Conservation (phyloP, 257 asterid species). For the Linderniella brevidens region DNA sequence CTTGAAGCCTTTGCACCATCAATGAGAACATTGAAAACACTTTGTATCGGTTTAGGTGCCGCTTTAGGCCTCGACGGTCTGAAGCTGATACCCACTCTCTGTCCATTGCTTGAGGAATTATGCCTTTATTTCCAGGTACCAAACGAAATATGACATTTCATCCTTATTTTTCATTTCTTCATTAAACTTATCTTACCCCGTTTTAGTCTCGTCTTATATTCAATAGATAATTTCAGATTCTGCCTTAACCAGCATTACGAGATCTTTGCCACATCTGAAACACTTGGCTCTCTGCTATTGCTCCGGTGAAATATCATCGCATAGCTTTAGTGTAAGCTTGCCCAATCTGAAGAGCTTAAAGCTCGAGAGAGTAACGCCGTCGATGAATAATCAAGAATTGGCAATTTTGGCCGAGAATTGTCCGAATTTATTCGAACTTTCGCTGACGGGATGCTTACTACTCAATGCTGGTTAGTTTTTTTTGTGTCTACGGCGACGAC, state of each 20-base stretch:
- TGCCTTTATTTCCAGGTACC: constrained; percentile 73
- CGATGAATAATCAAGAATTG: constrained; percentile 69
- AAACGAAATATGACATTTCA: constrained; percentile 1
- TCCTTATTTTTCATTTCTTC: too few relatives aligned
- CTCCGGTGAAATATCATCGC: constrained; percentile 59
- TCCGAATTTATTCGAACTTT: constrained; percentile 40
- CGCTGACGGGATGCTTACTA: constrained; percentile 61
- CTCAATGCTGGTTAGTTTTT: constrained; percentile 43
- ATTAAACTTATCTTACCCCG: too few relatives aligned
- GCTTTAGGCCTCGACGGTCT: constrained; percentile 63
- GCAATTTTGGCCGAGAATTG: constrained; percentile 47
- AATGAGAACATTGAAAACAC: constrained; percentile 30
- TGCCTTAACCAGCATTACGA: constrained; percentile 25
- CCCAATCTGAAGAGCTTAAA: constrained; percentile 64
- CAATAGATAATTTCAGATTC: constrained; percentile 63
- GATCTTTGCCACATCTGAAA: constrained; percentile 34
- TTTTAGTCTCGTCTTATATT: constrained; percentile 8
- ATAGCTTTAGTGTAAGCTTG: constrained; percentile 31
- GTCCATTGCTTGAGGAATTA: constrained; percentile 64
- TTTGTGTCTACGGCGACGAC: too few relatives aligned
- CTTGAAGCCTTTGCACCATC: constrained; percentile 51
- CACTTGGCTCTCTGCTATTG: constrained; percentile 62
- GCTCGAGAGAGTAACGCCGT: constrained; percentile 67
- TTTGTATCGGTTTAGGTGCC: constrained; percentile 74
- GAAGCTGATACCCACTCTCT: constrained; percentile 35